Percentiles rank a stretch among this genome's conserved stretches.
Evolutionary conservation across 1,284 basidiomycete genomes (phyloP).

Genomic region (Meripilus lineatus): DNA sequence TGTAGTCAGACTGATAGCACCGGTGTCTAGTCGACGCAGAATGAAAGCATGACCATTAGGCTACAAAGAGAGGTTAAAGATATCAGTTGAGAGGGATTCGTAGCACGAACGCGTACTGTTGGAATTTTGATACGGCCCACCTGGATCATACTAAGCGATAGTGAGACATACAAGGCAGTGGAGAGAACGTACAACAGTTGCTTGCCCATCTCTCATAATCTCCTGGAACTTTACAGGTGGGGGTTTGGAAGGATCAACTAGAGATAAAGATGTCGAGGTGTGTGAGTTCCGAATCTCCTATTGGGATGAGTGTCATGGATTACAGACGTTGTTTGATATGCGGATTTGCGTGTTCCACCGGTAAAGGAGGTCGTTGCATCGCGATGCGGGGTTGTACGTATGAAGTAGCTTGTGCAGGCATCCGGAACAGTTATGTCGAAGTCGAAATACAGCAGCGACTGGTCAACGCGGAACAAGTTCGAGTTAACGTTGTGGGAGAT

Average conservation of each 20-base stretch:
- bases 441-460: too few relatives aligned
- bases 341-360: conserved; percentile 34
- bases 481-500: too few relatives aligned
- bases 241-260: conserved; percentile 27
- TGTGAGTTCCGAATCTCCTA: conserved; percentile 11
- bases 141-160: conserved; percentile 42
- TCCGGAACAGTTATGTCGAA: too few relatives aligned
- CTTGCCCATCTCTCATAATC: conserved; percentile 59
- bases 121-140: conserved; percentile 92
- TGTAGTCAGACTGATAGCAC: conserved; percentile 92
- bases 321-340: conserved; percentile 34
- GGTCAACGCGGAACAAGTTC: too few relatives aligned
- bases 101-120: conserved; percentile 53
- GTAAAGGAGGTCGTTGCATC: conserved; percentile 33
- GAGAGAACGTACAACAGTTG: conserved; percentile 50
- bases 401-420: background rate
- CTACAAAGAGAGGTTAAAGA: conserved; percentile 32
- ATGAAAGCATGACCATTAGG: conserved; percentile 86
- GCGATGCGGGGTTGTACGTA: conserved; percentile 13
- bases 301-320: conserved; percentile 16
- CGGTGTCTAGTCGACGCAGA: conserved; percentile 92
- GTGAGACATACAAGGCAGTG: conserved; percentile 10
- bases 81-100: background rate
- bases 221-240: conserved; percentile 65
- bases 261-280: conserved; percentile 1